These are phyloP conservation scores for Alternaria rosae DNA, from an alignment of 2,329 filamentous ascomycete species.

Conservation along the genomic window DNA sequence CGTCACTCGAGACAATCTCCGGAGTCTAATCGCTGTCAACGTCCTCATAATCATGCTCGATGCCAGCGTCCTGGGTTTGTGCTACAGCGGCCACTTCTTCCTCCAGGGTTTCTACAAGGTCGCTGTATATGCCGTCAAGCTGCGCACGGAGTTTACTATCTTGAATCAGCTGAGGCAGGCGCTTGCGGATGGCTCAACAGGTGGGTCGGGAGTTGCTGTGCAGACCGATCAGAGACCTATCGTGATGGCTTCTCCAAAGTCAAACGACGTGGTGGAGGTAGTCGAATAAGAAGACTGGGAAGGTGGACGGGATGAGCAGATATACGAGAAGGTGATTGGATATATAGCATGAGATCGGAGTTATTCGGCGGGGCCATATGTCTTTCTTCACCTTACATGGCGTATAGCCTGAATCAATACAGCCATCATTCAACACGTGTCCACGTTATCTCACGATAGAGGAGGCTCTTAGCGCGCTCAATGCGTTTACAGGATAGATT, in stretches of 20 bases:
- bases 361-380: not conserved
- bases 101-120: conserved; percentile 50
- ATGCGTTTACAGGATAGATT: not conserved
- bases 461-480: not conserved
- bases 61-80: conserved; percentile 48
- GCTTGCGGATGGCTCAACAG: not conserved
- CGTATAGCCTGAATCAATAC: not conserved
- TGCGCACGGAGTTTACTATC: conserved; percentile 62
- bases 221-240: not conserved
- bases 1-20: conserved; percentile 25
- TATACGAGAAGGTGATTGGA: not conserved
- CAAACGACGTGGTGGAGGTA: not conserved
- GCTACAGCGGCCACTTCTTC: conserved; percentile 49
- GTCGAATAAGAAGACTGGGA: not conserved
- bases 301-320: not conserved
- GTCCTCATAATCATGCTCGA: conserved; percentile 52
- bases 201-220: not conserved
- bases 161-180: conserved; percentile 49
- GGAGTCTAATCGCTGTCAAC: conserved; percentile 50
- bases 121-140: conserved; percentile 54
- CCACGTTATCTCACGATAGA: not conserved
- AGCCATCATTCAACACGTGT: not conserved
- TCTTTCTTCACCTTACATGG: not conserved
- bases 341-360: not conserved
- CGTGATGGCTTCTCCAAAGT: not conserved